Conservation (phyloP, 1,284 basidiomycete species). For the Fomes fomentarius region DNA sequence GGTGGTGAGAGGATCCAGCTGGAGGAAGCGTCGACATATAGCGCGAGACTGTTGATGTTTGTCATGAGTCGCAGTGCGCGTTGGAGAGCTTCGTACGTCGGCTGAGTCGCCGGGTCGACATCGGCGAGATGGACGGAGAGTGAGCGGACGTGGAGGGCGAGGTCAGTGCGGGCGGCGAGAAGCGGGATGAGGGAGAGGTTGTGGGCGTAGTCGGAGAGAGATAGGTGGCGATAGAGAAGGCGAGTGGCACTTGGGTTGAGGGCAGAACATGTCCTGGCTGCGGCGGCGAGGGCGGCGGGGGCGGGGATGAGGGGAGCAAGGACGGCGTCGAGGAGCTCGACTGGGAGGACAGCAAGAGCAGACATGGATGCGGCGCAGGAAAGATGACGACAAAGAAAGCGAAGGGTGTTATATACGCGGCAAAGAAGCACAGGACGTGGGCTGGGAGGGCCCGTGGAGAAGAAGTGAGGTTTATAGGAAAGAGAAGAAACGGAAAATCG, state of each 20-base stretch:
- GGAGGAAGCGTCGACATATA: conserved; percentile 52
- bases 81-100: conserved; percentile 54
- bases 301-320: conserved; percentile 33
- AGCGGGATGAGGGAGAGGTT: conserved; percentile 54
- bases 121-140: conserved; percentile 58
- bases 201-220: conserved; percentile 44
- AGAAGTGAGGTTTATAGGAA: conserved; percentile 4
- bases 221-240: conserved; percentile 61
- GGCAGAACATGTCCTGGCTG: conserved; percentile 47
- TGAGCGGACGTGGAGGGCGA: conserved; percentile 61
- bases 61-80: conserved; percentile 59
- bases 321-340: conserved; percentile 36
- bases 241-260: conserved; percentile 56
- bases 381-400: conserved; percentile 3
- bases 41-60: conserved; percentile 57
- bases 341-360: conserved; percentile 36
- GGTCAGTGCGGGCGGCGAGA: conserved; percentile 52
- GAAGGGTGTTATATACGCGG: conserved; percentile 6
- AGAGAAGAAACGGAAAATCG: conserved; percentile 1
- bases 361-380: conserved; percentile 27
- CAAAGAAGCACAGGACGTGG: conserved; percentile 1
- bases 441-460: background rate
- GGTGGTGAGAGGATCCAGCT: conserved; percentile 53
- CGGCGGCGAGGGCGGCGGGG: conserved; percentile 28
- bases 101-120: conserved; percentile 39